These are phyloP conservation scores for Casuarina equisetifolia DNA, from an alignment of 306 rosid genomes.

Conservation along the genomic window DNA sequence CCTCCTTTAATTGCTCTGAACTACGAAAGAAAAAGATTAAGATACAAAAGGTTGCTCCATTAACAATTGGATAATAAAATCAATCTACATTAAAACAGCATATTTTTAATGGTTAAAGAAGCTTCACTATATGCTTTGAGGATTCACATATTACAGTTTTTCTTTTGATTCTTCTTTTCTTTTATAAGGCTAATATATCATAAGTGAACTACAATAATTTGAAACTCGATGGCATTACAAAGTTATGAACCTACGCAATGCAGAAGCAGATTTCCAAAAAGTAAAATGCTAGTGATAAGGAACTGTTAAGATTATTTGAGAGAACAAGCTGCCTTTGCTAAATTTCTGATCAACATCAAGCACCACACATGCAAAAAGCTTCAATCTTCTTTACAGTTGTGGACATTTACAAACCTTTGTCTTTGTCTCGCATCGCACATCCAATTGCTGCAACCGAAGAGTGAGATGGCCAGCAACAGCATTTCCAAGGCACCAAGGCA, in stretches of 20 bases:
- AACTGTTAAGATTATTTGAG: not conserved
- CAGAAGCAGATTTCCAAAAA: not conserved
- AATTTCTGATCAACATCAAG: not conserved
- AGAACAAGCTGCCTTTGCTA: not conserved
- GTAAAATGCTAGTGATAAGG: not conserved
- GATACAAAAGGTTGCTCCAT: not conserved
- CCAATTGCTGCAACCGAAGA: constrained; percentile 89
- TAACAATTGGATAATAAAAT: not conserved
- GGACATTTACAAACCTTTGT: constrained; percentile 65
- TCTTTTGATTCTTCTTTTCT: not conserved
- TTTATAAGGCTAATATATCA: not conserved
- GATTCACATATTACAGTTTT: not conserved
- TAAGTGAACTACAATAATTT: too few relatives aligned
- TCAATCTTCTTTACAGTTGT: constrained; percentile 12
- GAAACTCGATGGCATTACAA: not conserved
- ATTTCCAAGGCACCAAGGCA: constrained; percentile 83
- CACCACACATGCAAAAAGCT: constrained; percentile 15
- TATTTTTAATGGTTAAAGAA: not conserved
- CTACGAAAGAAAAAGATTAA: not conserved
- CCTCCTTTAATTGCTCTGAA: not conserved
- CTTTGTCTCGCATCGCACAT: constrained; percentile 86
- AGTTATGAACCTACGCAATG: not conserved
- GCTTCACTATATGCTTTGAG: not conserved
- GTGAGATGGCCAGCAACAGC: constrained; percentile 75
- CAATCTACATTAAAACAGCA: not conserved